phyloP scores from a whole-genome alignment of 345 rosid genomes.

The Citrus sinensis region DVS_A1.0 CM039164.1:28304001-28304500 shows the following conservation, averaged over 20 bases:
- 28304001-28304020: not conserved
- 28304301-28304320: not conserved
- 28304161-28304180: not conserved
- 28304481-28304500: conserved; percentile 39
- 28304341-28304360: conserved; percentile 5
- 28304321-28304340: not conserved
- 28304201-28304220: not conserved
- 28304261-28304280: not conserved
- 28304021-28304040: not conserved
- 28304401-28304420: conserved; percentile 2
- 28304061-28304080: not conserved
- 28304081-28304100: not conserved
- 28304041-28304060: too few species aligned
- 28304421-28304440: not conserved
- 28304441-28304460: not conserved
- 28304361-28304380: conserved; percentile 1
- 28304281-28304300: too few species aligned
- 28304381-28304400: not conserved
- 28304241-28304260: not conserved
- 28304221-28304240: not conserved
- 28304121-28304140: not conserved
- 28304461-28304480: conserved; percentile 59
- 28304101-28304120: not conserved
- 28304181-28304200: too few species aligned
- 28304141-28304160: not conserved